Evolutionary conservation across 352 stramenopile species (phyloP).

Genomic region (Phytophthora melonis): DNA sequence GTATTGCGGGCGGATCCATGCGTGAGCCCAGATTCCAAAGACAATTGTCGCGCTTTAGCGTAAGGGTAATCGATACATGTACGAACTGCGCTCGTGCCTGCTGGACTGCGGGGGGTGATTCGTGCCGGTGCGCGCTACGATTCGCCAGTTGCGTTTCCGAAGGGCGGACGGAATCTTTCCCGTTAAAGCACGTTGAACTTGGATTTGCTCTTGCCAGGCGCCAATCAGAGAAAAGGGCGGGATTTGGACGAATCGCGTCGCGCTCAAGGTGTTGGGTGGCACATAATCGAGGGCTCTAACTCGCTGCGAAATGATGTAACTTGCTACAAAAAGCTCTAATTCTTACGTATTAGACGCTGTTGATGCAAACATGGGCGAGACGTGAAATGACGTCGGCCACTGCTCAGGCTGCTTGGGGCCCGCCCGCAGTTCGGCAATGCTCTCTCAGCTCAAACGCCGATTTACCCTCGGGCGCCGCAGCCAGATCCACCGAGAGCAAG

Average conservation of each 20-base stretch:
- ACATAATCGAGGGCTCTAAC: background rate
- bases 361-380: conserved; percentile 32
- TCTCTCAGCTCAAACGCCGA: conserved; percentile 54
- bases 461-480: conserved; percentile 49
- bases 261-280: background rate
- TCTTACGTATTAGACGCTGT: background rate
- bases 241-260: background rate
- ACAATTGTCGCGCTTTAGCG: background rate
- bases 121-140: background rate
- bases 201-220: conserved; percentile 10
- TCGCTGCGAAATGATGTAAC: too few species aligned
- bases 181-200: conserved; percentile 20
- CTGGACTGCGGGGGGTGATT: background rate
- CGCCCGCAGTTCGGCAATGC: conserved; percentile 40
- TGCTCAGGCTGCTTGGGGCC: conserved; percentile 15
- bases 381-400: conserved; percentile 14
- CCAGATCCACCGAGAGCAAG: conserved; percentile 41
- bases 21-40: background rate
- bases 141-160: conserved; percentile 25
- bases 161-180: conserved; percentile 11
- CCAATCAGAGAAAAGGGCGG: background rate
- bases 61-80: too few species aligned
- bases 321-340: too few species aligned
- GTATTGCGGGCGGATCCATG: too few species aligned
- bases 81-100: background rate